Conservation (phyloP, 2,329 filamentous ascomycete species). For the Pyrenophora teres region DNA sequence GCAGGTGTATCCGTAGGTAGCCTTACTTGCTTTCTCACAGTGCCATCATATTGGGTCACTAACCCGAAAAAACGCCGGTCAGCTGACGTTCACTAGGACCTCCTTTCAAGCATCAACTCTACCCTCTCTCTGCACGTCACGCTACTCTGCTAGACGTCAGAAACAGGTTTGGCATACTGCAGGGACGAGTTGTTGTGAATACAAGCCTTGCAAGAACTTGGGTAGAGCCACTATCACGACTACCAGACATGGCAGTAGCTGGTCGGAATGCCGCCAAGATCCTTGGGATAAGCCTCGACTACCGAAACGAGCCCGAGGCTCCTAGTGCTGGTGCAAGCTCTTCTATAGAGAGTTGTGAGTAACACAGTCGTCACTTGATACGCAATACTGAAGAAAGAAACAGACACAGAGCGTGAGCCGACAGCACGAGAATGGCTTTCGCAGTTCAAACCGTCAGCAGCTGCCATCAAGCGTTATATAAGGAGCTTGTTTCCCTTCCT, state of each 20-base stretch:
- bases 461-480: conserved; percentile 64
- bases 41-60: too few species aligned
- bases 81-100: neutral
- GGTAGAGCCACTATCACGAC: neutral
- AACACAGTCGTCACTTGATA: neutral
- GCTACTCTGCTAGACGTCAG: too few species aligned
- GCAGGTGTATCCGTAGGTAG: too few species aligned
- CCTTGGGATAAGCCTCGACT: conserved; percentile 80
- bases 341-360: conserved; percentile 57
- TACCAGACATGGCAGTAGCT: conserved; percentile 56
- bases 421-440: conserved; percentile 72
- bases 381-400: conserved; percentile 55
- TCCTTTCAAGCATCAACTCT: neutral
- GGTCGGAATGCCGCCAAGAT: conserved; percentile 76
- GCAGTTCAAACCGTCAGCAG: conserved; percentile 63
- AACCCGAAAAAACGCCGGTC: too few species aligned
- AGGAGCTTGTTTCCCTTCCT: conserved; percentile 82
- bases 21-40: too few species aligned
- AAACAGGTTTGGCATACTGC: too few species aligned
- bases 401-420: conserved; percentile 82
- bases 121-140: too few species aligned
- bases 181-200: too few species aligned
- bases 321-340: conserved; percentile 77
- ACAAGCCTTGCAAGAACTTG: neutral
- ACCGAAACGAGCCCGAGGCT: conserved; percentile 71